These are phyloP conservation scores for Ramularia endophylla DNA, from an alignment of 2,329 filamentous ascomycete species.

Conservation along the genomic window DNA sequence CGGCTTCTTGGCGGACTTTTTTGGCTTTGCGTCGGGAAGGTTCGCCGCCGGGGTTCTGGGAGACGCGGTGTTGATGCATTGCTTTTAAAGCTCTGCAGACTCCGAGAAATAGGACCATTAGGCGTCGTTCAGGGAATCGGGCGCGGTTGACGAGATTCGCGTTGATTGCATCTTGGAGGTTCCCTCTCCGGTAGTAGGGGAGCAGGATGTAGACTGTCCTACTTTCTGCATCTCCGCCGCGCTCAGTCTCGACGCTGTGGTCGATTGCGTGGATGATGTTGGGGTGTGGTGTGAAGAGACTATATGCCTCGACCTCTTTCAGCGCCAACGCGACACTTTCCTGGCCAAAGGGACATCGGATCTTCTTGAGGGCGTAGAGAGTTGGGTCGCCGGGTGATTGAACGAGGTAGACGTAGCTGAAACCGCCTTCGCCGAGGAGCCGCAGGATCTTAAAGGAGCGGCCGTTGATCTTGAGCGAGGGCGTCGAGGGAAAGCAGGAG, in stretches of 20 bases:
- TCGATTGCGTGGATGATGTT: constrained; percentile 86
- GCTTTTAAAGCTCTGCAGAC: constrained; percentile 81
- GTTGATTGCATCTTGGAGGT: constrained; percentile 97
- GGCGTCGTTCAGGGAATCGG: constrained; percentile 74
- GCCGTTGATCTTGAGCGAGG: constrained; percentile 90
- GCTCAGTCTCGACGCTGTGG: constrained; percentile 72
- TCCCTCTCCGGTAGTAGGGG: constrained; percentile 91
- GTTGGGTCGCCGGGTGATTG: constrained; percentile 80
- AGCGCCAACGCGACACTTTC: constrained; percentile 92
- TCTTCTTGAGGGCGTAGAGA: constrained; percentile 95
- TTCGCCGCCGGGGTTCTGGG: constrained; percentile 48
- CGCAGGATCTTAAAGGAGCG: constrained; percentile 94
- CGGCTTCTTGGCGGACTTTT: constrained; percentile 50
- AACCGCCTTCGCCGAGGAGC: constrained; percentile 92
- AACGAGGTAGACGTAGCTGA: constrained; percentile 98
- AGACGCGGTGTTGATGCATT: constrained; percentile 83
- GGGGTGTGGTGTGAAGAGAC: constrained; percentile 72
- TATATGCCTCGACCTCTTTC: constrained; percentile 96
- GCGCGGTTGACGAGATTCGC: constrained; percentile 96
- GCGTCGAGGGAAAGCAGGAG: constrained; percentile 91
- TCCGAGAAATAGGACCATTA: constrained; percentile 88
- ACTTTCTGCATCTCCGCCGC: constrained; percentile 52
- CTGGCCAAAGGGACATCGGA: constrained; percentile 94
- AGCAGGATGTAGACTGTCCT: constrained; percentile 97
- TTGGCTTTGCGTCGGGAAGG: constrained; percentile 49